A percentile compares a stretch with the other conserved stretches of the same genome.
Conservation (phyloP, 2,329 filamentous ascomycete species). For the Pseudopyricularia cyperi region DNA sequence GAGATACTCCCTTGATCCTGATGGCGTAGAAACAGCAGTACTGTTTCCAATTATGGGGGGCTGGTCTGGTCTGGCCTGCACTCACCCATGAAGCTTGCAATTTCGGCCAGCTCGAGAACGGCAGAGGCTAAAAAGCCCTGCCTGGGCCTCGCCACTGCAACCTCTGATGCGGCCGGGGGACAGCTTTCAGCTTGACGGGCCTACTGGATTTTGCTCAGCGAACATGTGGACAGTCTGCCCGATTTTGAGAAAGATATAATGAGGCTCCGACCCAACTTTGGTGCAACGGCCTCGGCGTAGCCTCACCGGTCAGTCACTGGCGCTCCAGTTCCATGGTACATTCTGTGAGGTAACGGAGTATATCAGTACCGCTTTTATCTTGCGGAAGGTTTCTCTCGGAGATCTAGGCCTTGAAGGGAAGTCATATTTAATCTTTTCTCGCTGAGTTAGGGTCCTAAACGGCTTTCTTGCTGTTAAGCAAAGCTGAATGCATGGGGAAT, state of each 20-base stretch:
- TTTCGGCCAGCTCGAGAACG: not conserved
- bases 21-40: not conserved
- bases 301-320: not conserved
- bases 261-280: not conserved
- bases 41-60: not conserved
- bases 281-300: not conserved
- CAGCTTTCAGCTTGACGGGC: not conserved
- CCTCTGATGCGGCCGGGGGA: not conserved
- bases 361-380: not conserved
- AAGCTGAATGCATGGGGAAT: not conserved
- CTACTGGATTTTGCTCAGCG: not conserved
- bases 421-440: not conserved
- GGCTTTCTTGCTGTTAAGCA: not conserved
- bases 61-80: not conserved
- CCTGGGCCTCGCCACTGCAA: not conserved
- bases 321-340: not conserved
- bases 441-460: not conserved
- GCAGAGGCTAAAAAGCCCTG: not conserved
- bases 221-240: not conserved
- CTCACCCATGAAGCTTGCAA: not conserved
- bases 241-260: not conserved
- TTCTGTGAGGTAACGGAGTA: not conserved
- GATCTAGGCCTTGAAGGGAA: constrained; percentile 2
- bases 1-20: not conserved
- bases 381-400: not conserved